Conservation (phyloP, 2,329 filamentous ascomycete species). For the Verticillium albo-atrum region DNA sequence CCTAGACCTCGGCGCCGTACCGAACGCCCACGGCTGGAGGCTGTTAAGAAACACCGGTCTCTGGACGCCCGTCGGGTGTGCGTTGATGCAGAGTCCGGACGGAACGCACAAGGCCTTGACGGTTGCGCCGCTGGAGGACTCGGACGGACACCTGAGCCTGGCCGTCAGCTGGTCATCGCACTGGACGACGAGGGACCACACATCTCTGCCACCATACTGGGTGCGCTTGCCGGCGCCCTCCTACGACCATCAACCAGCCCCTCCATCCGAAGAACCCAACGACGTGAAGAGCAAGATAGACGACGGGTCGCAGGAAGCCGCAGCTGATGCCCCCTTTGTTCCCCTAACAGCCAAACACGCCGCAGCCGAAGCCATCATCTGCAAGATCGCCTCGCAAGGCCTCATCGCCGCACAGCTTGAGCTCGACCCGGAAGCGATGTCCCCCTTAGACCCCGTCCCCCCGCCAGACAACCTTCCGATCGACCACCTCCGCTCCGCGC, state of each 20-base stretch:
- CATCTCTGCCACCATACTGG: slow-evolving; percentile 57
- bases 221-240: slow-evolving; percentile 37
- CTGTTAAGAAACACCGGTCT: slow-evolving; percentile 52
- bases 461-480: slow-evolving; percentile 33
- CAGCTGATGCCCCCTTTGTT: not conserved
- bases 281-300: not conserved
- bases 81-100: slow-evolving; percentile 49
- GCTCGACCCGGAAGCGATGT: not conserved
- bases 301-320: not conserved
- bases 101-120: slow-evolving; percentile 44
- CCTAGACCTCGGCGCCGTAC: slow-evolving; percentile 58
- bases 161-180: slow-evolving; percentile 50
- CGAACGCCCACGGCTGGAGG: slow-evolving; percentile 54
- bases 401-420: slow-evolving; percentile 40
- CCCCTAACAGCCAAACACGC: slow-evolving; percentile 4
- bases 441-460: slow-evolving; percentile 16
- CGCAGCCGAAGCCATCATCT: slow-evolving; percentile 32
- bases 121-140: slow-evolving; percentile 53
- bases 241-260: slow-evolving; percentile 1
- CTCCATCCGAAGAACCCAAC: not conserved
- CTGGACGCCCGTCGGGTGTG: slow-evolving; percentile 57
- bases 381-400: slow-evolving; percentile 44
- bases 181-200: slow-evolving; percentile 48
- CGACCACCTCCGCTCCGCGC: slow-evolving; percentile 35
- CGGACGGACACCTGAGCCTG: slow-evolving; percentile 55